These are phyloP conservation scores for Rhizophora mangle DNA, from an alignment of 345 rosid species.

Conservation along the genomic window DNA sequence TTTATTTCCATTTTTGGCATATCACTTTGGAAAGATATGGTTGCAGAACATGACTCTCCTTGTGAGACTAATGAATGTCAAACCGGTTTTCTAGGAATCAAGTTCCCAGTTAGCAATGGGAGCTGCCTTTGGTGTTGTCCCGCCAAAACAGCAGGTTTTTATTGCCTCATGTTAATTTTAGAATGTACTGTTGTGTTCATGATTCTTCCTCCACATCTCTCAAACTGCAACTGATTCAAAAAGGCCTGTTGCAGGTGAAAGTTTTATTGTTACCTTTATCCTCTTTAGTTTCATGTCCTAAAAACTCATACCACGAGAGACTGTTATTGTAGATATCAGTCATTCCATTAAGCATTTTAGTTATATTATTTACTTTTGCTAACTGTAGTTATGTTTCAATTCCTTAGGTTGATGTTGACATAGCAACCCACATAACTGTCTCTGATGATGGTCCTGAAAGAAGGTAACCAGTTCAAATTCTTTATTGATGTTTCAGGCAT, in stretches of 20 bases:
- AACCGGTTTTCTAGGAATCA: conserved; percentile 66
- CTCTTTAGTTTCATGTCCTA: too few relatives aligned
- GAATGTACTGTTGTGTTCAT: neutral
- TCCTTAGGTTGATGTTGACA: conserved; percentile 89
- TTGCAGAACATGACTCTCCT: neutral
- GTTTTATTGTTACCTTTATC: too few relatives aligned
- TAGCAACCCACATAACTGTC: conserved; percentile 69
- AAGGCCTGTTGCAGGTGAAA: too few relatives aligned
- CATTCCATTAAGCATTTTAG: conserved; percentile 12
- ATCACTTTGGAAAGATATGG: neutral
- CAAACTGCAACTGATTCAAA: too few relatives aligned
- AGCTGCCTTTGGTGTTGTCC: conserved; percentile 79
- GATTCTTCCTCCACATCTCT: neutral
- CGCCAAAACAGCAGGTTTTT: conserved; percentile 61
- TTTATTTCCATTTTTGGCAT: conserved; percentile 11
- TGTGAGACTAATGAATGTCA: conserved; percentile 19
- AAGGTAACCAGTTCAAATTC: conserved; percentile 50
- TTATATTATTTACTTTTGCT: conserved; percentile 10
- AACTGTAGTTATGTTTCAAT: conserved; percentile 11
- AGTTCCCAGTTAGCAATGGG: conserved; percentile 98
- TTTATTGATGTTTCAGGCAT: conserved; percentile 10
- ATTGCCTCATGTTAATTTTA: neutral
- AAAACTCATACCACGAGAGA: neutral
- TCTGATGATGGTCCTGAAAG: conserved; percentile 72
- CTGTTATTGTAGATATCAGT: conserved; percentile 1